phyloP scores from a whole-genome alignment of 2,329 filamentous ascomycete genomes.

The Rutstroemia sp. region DNA sequence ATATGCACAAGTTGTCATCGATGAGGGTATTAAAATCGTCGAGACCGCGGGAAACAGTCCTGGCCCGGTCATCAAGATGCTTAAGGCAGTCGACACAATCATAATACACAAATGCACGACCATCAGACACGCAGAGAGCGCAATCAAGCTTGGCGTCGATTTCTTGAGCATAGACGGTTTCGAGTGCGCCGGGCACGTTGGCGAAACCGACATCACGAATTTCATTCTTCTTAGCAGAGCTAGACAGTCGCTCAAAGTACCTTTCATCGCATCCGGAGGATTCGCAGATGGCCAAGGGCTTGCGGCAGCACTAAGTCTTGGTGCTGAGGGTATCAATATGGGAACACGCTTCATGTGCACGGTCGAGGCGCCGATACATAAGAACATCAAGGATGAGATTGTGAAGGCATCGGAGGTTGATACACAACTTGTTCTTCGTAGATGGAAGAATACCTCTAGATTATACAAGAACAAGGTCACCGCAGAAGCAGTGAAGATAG shows the following conservation, averaged over 20 bases:
- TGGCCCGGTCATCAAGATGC: conserved; percentile 79
- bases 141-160: conserved; percentile 90
- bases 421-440: conserved; percentile 76
- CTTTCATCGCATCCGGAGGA: conserved; percentile 92
- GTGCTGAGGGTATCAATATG: conserved; percentile 96
- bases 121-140: conserved; percentile 85
- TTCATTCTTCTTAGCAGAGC: conserved; percentile 82
- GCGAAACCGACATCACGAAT: conserved; percentile 82
- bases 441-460: conserved; percentile 89
- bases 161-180: conserved; percentile 97
- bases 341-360: conserved; percentile 98
- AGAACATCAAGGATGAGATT: conserved; percentile 90
- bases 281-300: conserved; percentile 93
- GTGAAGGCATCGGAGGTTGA: conserved; percentile 84
- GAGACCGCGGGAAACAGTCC: conserved; percentile 90
- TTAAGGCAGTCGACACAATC: conserved; percentile 72
- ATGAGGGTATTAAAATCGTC: conserved; percentile 85
- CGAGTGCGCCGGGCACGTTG: conserved; percentile 87
- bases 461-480: conserved; percentile 89
- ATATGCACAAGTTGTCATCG: conserved; percentile 87
- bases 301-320: conserved; percentile 81
- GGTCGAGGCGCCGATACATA: conserved; percentile 83
- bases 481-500: conserved; percentile 70
- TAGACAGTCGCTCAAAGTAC: conserved; percentile 73
- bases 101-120: conserved; percentile 98